Evolutionary conservation across 1,139 yeast species (phyloP), one percentile per base, ranked within the genome.

Genomic region (Tardiomyces blankii): DNA sequence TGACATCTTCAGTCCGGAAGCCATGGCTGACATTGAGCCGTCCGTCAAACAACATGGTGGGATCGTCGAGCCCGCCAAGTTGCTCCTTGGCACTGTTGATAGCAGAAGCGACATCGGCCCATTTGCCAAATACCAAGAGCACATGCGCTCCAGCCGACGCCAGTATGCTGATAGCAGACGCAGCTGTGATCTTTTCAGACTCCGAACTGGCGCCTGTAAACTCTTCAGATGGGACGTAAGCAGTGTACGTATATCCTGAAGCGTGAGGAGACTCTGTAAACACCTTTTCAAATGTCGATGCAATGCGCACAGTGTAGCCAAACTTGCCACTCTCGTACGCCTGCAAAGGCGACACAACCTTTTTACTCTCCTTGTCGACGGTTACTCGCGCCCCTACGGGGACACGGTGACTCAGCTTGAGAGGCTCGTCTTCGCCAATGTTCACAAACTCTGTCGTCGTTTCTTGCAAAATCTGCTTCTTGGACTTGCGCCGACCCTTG

Each of bases 371-470:
- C 28, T 77, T 57, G 57, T 88, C 88, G 1, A 88, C 87, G 0
- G 95, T 85, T 6, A 88, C 95, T 53, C 95, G 67, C 5, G 83
- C 85, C 55, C 83, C 80, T 0, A 78, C 75, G 1, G 95, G 95
- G 1, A 86, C 80, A 50, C 80, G 79, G 49, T 77, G 78, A 2
- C 73, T 68, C 48, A 88, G 68, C 58, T 79, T 81, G 38, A 86
- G 55, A 6, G 79, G 70, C 47, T 74, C 66, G 1, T 69, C 66
- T 44, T 70, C 73, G 1, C 96, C 96, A 44, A 87, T 71, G 57
- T 86, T 86, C 43, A 88, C 83, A 57, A 72, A 84, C 53, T 78
- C 80, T 9, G 96, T 86, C 40, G 67, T 66, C 13, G 44, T 42
- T 1, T 49, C 50, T 5, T 52, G 53, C n/a, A 45, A 46, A 28